A percentile compares a stretch with the other conserved stretches of the same genome.
Evolutionary conservation across 2,329 filamentous ascomycete genomes (phyloP).

Genomic region (Coleophoma crateriformis): DNA sequence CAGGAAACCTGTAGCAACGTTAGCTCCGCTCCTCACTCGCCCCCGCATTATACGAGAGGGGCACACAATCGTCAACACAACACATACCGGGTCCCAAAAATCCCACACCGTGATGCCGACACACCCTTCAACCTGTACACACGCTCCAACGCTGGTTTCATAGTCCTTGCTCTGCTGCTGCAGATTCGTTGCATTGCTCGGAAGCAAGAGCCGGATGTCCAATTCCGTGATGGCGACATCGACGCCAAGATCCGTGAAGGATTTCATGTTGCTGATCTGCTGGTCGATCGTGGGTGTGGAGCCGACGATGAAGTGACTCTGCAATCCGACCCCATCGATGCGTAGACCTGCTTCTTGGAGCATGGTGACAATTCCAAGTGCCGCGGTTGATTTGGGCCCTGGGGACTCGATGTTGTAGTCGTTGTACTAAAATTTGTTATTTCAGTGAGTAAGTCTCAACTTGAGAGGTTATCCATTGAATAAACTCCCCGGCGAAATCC

Average conservation of each 20-base stretch:
- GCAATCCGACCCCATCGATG: conserved; percentile 58
- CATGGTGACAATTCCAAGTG: conserved; percentile 36
- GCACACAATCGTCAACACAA: too few species aligned
- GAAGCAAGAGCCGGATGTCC: conserved; percentile 47
- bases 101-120: conserved; percentile 25
- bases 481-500: too few species aligned
- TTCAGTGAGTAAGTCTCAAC: too few species aligned
- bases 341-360: conserved; percentile 43
- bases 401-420: conserved; percentile 57
- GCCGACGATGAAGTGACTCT: conserved; percentile 54
- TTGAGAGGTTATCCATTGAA: too few species aligned
- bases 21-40: too few species aligned
- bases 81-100: conserved; percentile 17
- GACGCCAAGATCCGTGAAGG: conserved; percentile 44
- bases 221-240: conserved; percentile 59
- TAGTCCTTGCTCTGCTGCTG: conserved; percentile 43
- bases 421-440: conserved; percentile 38
- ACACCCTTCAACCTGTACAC: conserved; percentile 16
- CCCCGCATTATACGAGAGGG: too few species aligned
- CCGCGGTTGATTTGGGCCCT: conserved; percentile 38
- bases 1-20: conserved; percentile 21
- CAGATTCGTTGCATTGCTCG: conserved; percentile 32
- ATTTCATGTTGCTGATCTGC: conserved; percentile 37
- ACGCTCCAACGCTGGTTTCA: conserved; percentile 18
- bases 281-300: conserved; percentile 37